Evolutionary conservation across 257 asterid genomes (phyloP).

Genomic region (Misopates orontium): DNA sequence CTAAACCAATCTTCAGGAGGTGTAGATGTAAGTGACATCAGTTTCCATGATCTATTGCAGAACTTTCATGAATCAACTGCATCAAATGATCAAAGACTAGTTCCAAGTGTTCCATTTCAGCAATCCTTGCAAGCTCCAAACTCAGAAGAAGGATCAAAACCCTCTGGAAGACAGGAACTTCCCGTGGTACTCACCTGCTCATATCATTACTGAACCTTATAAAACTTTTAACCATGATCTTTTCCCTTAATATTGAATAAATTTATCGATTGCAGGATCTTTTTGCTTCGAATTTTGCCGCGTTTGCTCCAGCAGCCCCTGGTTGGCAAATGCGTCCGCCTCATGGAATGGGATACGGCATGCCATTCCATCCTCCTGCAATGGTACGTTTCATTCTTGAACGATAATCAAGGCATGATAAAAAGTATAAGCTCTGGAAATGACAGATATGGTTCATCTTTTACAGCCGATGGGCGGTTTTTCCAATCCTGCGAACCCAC

Average conservation of each 20-base stretch:
- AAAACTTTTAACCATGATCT: background rate
- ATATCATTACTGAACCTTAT: background rate
- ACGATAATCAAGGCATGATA: background rate
- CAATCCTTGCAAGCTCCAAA: conserved; percentile 41
- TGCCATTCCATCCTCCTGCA: conserved; percentile 50
- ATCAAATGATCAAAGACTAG: conserved; percentile 30
- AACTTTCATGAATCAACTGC: conserved; percentile 30
- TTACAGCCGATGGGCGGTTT: conserved; percentile 44
- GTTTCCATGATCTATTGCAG: too few species aligned
- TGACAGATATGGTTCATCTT: background rate
- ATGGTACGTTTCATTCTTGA: conserved; percentile 41
- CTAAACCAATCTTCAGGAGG: too few species aligned
- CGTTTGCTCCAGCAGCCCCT: conserved; percentile 44
- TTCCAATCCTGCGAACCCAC: conserved; percentile 43
- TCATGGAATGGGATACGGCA: conserved; percentile 50
- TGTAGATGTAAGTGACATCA: too few species aligned
- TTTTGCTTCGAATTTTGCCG: conserved; percentile 44
- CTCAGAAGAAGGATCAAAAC: conserved; percentile 35
- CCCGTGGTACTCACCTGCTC: conserved; percentile 53
- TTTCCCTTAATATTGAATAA: background rate
- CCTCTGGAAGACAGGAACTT: conserved; percentile 60
- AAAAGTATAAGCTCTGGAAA: background rate
- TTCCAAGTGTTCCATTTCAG: conserved; percentile 31
- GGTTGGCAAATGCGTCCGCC: conserved; percentile 58
- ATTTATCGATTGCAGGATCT: conserved; percentile 50